phyloP scores from a whole-genome alignment of 306 rosid species.

The Glycine soja region DNA sequence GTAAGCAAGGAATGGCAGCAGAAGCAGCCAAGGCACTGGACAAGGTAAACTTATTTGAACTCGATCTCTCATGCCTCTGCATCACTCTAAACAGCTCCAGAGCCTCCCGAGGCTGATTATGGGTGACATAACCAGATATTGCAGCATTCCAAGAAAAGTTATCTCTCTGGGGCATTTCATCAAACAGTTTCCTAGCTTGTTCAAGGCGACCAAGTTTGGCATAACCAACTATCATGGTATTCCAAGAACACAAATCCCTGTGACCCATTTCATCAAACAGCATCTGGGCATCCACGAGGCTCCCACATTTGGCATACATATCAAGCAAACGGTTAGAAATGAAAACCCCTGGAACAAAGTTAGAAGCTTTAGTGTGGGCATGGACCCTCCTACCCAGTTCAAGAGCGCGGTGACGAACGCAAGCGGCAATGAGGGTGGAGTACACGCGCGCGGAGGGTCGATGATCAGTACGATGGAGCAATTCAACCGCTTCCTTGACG shows the following conservation, averaged over 20 bases:
- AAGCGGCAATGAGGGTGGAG: constrained; percentile 4
- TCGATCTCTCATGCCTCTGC: background rate
- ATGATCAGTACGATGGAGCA: constrained; percentile 19
- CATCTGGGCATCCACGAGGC: constrained; percentile 3
- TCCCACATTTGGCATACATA: constrained; percentile 25
- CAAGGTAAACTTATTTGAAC: constrained; percentile 22
- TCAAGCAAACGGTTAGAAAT: constrained; percentile 15
- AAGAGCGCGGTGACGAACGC: constrained; percentile 13
- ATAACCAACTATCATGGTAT: background rate
- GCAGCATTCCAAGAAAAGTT: constrained; percentile 15
- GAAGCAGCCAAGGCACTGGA: constrained; percentile 21
- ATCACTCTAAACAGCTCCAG: constrained; percentile 9
- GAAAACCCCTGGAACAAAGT: background rate
- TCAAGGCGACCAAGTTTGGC: constrained; percentile 19
- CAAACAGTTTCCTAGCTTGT: background rate
- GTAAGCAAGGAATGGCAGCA: constrained; percentile 29
- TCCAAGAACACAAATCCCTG: constrained; percentile 28
- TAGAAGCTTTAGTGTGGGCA: constrained; percentile 20
- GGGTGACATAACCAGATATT: constrained; percentile 4
- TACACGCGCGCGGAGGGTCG: constrained; percentile 7
- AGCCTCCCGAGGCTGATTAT: constrained; percentile 10
- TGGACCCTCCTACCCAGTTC: constrained; percentile 13
- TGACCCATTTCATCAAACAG: constrained; percentile 11
- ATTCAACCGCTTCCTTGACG: constrained; percentile 5
- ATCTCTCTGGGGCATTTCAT: constrained; percentile 13